These are phyloP conservation scores for Penstemon barbatus DNA, from an alignment of 257 asterid genomes.

Conservation along the genomic window DNA sequence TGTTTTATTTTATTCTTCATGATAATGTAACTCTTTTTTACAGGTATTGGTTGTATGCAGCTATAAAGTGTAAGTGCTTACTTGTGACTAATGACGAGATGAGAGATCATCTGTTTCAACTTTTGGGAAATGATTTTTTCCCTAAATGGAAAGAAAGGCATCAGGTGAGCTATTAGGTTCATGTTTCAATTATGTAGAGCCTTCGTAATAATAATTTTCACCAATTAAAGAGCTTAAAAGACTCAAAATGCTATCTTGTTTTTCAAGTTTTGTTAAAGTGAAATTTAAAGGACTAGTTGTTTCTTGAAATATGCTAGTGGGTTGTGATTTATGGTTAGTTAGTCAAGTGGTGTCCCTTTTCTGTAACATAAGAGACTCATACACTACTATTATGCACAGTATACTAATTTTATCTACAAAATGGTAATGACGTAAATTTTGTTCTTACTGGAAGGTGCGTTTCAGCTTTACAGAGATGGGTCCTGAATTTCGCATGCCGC, in stretches of 20 bases:
- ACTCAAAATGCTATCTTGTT: not conserved
- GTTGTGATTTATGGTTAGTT: not conserved
- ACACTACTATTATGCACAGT: not conserved
- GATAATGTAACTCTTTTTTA: conserved; percentile 16
- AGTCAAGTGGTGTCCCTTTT: not conserved
- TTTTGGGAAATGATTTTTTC: conserved; percentile 83
- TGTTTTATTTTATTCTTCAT: not conserved
- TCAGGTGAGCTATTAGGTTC: conserved; percentile 49
- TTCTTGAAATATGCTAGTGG: not conserved
- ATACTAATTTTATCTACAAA: conserved; percentile 10
- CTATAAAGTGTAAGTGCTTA: conserved; percentile 70
- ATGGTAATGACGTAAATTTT: conserved; percentile 26
- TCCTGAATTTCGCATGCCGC: conserved; percentile 78
- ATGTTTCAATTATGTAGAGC: not conserved
- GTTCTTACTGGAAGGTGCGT: conserved; percentile 56
- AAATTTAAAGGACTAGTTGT: not conserved
- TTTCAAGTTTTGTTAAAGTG: not conserved
- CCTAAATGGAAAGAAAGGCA: conserved; percentile 96
- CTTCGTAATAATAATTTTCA: too few relatives aligned
- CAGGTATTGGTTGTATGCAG: conserved; percentile 99
- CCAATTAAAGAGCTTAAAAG: too few relatives aligned
- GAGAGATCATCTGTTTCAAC: conserved; percentile 91
- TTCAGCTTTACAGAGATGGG: conserved; percentile 71
- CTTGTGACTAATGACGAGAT: conserved; percentile 88
- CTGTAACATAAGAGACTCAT: conserved; percentile 7